Evolutionary conservation across 73 alveolate species (phyloP), one percentile per base, ranked within the genome.

Genomic region (Halteria grandinella): DNA sequence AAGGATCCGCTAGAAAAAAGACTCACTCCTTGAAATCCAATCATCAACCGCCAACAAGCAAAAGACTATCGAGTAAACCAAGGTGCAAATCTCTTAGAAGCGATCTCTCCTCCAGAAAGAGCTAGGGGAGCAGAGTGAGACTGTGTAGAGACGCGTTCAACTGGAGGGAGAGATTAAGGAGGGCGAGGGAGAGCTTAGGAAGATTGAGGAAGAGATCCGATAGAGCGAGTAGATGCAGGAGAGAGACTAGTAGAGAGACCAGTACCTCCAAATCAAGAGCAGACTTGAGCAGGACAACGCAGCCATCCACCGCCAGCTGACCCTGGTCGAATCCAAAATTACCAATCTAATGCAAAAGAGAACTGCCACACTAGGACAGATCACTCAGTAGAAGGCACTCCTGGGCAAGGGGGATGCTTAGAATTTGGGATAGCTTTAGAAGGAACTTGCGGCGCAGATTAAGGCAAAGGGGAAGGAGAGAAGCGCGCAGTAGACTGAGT

Each of bases 221-320:
- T 25, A 1, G 39, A 39, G 58, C 25, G 73, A 39, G 25, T 60
- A 73, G 11, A 21, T 73, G 24, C 14, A 70, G 41, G 17, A 15
- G 12, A 11, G 41, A 21, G 85, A 73, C 15, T 18, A 41, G 27
- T 43, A 50, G 28, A 73, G 79, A 54, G 84, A 74, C 59, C 75
- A 75, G 48, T 83, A 75, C 49, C 27, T 75, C 17, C 24, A 80
- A 12, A 70, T 83, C 0, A 83, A 62, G 49, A 58, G 51, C 1
- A 75, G 62, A 34, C 17, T 63, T 8, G 79, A 84, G 37, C n/a
- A 53, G 4, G 55, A 64, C 47, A 62, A 87, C 49, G 75, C 74
- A 23, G 20, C 36, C 44, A 79, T 72, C 20, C 72, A 76, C 23
- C 75, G 77, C 49, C 63, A 83, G 49, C 51, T 75, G 49, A 62